Conservation (phyloP, 148 eudicot genomes). For the Limonium bicolor region DNA sequence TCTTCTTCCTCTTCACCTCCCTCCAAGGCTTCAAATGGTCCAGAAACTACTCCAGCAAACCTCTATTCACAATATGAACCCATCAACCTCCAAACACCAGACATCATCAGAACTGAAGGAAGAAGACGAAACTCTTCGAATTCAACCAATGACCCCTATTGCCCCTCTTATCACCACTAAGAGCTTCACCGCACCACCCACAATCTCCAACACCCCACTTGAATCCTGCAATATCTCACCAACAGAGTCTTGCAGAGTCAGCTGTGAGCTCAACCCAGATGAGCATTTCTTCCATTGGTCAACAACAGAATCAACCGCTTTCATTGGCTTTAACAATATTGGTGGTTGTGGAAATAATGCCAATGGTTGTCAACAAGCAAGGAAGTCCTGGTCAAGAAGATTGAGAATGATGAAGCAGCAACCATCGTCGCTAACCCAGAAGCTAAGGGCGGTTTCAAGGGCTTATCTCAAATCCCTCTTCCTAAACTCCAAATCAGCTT, state of each 20-base stretch:
- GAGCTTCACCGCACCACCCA: conserved; percentile 12
- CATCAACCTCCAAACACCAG: neutral
- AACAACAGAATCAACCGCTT: conserved; percentile 25
- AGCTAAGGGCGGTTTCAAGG: conserved; percentile 43
- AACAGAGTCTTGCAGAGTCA: conserved; percentile 46
- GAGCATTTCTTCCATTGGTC: conserved; percentile 57
- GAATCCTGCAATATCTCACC: conserved; percentile 56
- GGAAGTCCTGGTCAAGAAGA: conserved; percentile 43
- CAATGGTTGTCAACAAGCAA: conserved; percentile 9
- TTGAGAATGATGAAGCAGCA: conserved; percentile 30
- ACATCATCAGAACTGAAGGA: too few relatives aligned
- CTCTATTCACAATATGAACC: neutral
- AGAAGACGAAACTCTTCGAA: neutral
- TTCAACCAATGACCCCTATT: neutral
- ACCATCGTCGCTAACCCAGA: conserved; percentile 23
- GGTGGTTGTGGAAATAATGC: neutral
- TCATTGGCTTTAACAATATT: conserved; percentile 6
- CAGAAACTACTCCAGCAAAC: conserved; percentile 18
- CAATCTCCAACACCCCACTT: conserved; percentile 28
- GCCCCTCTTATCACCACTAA: neutral
- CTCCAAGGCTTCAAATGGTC: conserved; percentile 46
- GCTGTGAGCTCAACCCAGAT: conserved; percentile 48
- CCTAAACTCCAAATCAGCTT: conserved; percentile 29
- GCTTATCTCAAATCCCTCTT: conserved; percentile 51
- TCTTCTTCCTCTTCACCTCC: conserved; percentile 67